Percentiles rank a stretch among this genome's conserved stretches.
Evolutionary conservation across 192 early-diverging fungal genomes (phyloP).

Genomic region (Rhizophlyctis rosea): DNA sequence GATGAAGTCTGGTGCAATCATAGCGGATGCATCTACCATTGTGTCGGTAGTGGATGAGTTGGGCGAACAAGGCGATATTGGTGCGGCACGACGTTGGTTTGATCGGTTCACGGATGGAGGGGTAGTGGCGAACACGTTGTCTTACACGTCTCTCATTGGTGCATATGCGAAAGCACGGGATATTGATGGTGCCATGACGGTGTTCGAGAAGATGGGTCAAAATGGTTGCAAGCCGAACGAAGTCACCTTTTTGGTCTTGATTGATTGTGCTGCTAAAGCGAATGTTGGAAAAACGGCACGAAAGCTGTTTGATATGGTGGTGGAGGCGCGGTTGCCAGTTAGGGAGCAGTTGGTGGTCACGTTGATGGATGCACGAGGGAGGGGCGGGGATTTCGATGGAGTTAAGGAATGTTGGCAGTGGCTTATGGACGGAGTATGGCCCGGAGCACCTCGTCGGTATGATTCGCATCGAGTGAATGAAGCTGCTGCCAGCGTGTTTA

Average conservation of each 20-base stretch:
- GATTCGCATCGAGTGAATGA: not conserved
- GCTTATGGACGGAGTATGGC: not conserved
- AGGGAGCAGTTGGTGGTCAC: too few species aligned
- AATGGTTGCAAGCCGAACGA: not conserved
- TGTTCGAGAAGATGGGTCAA: constrained; percentile 2
- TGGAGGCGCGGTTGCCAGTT: not conserved
- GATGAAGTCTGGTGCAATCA: not conserved
- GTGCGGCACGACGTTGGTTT: not conserved
- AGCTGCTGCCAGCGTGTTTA: constrained; percentile 2
- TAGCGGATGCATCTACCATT: not conserved
- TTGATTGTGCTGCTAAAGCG: constrained; percentile 5
- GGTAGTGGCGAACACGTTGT: not conserved
- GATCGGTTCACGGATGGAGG: not conserved
- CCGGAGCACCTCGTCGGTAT: not conserved
- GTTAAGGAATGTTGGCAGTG: too few species aligned
- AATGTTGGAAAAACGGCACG: not conserved
- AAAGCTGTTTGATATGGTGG: not conserved
- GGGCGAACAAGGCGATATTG: not conserved
- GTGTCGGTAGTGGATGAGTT: not conserved
- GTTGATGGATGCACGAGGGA: too few species aligned
- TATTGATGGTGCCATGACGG: not conserved
- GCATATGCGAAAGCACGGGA: not conserved
- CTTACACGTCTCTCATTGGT: not conserved
- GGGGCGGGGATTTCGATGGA: too few species aligned
- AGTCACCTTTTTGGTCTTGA: constrained; percentile 3